Base-by-base conservation (phyloP, 768 basidiomycete genomes). In the Suillus bovinus region DNA sequence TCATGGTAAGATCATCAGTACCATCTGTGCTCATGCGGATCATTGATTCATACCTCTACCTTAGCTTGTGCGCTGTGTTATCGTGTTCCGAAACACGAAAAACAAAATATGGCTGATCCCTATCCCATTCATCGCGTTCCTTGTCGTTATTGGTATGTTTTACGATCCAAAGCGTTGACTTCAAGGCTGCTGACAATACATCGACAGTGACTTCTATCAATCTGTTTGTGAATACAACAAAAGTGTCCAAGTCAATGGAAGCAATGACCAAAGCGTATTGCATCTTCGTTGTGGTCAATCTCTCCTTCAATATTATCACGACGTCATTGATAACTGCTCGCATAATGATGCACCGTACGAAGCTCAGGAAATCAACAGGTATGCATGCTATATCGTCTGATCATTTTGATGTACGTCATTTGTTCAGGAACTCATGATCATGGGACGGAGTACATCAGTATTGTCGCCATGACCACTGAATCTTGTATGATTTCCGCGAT, bases 1-100 rank as follows among this genome's bases (percentile, higher is more conserved):
- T 72, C 36, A 73, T 73, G 13, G 71, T 74, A 9, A 60, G 71
- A 33, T 13, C 9, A 13, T 22, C 27, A 50, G 16, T 27, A 4
- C 31, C n/a, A 13, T 24, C 10, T 11, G 9, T 60, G 29, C 10
- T 22, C 53, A 73, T 34, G 67, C 39, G 16, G 24, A 33, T 49
- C 22, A 2, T 53, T 33, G 22, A 50, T 31, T 49, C 44, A 29
- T 4, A 17, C 27, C 44, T 52, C 44, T 29, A n/a, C 22, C 11
- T 44, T 20, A 58, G 57, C 57, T 58, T 27, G 46, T 24, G 42
- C 57, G 57, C 41, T 49, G 38, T 49, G 20, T 52, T 2, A 33
- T 52, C 20, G 14, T 58, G 44, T 50, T 41, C 42, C 57, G 24
- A 39, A 49, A 49, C 31, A 41, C 33, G 38, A 27, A 33, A 49